phyloP scores from a whole-genome alignment of 2,329 filamentous ascomycete genomes.

The Microsporum canis region DNA sequence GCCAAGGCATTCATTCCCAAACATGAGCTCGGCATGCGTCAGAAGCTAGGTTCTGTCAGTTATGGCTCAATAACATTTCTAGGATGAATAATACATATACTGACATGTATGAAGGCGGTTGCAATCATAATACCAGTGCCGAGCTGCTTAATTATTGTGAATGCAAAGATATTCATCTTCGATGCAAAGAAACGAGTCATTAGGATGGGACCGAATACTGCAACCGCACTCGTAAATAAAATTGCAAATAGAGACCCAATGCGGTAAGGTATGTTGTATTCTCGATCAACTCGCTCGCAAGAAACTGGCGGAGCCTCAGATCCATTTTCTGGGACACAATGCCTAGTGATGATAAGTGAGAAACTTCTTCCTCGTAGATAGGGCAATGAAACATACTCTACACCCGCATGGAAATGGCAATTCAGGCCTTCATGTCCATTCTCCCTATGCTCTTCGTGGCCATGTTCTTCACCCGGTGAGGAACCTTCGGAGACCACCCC shows the following conservation, averaged over 20 bases:
- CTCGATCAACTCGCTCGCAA: conserved; percentile 42
- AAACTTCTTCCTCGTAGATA: not conserved
- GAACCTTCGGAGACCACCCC: conserved; percentile 36
- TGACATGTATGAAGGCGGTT: conserved; percentile 57
- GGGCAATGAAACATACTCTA: conserved; percentile 46
- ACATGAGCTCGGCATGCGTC: conserved; percentile 63
- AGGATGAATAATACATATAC: conserved; percentile 16
- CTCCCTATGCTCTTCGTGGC: conserved; percentile 22
- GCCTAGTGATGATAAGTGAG: conserved; percentile 14
- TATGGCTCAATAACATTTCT: not conserved
- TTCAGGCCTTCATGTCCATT: conserved; percentile 28
- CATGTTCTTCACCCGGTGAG: conserved; percentile 17
- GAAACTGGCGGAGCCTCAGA: conserved; percentile 24
- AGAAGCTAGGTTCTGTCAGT: conserved; percentile 45
- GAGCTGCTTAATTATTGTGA: conserved; percentile 50
- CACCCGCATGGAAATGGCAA: conserved; percentile 65
- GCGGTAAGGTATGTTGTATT: conserved; percentile 58
- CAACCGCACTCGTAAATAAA: conserved; percentile 55
- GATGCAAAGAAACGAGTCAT: conserved; percentile 47
- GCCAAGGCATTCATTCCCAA: conserved; percentile 57
- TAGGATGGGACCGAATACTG: conserved; percentile 57
- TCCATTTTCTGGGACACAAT: conserved; percentile 46
- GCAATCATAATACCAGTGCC: conserved; percentile 62
- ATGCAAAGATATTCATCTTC: conserved; percentile 38
- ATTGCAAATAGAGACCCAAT: conserved; percentile 64